Percentiles rank a stretch among this genome's conserved stretches.
These are phyloP conservation scores for Aspergillus bombycis DNA, from an alignment of 2,329 filamentous ascomycete species.

Conservation along the genomic window DNA sequence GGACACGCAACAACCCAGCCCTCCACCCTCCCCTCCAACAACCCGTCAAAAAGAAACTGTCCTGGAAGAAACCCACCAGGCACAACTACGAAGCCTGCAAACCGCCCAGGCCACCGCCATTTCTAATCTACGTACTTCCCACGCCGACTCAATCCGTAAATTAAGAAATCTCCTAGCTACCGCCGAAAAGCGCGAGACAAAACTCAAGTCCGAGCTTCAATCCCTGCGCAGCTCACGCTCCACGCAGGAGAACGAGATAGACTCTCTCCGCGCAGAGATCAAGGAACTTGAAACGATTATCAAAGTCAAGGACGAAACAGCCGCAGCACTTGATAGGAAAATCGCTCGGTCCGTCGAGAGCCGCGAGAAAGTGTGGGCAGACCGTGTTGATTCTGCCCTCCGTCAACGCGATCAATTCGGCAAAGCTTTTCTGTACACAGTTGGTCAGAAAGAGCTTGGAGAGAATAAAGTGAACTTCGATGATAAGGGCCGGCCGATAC, in stretches of 20 bases:
- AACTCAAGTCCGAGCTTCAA: slow-evolving; percentile 37
- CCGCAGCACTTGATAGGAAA: slow-evolving; percentile 42
- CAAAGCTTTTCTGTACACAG: slow-evolving; percentile 43
- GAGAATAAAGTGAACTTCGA: slow-evolving; percentile 28
- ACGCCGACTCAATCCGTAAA: slow-evolving; percentile 41
- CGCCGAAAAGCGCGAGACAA: slow-evolving; percentile 39
- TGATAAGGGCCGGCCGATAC: slow-evolving; percentile 28
- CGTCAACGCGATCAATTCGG: slow-evolving; percentile 46
- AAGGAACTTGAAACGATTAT: slow-evolving; percentile 38
- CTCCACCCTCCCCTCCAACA: slow-evolving; percentile 32
- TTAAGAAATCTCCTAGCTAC: slow-evolving; percentile 37
- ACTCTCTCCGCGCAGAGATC: slow-evolving; percentile 36
- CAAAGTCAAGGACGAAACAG: slow-evolving; percentile 44
- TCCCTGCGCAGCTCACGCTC: slow-evolving; percentile 28
- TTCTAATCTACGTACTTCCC: slow-evolving; percentile 40
- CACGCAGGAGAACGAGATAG: slow-evolving; percentile 29
- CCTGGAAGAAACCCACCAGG: slow-evolving; percentile 37
- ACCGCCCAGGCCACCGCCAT: slow-evolving; percentile 41
- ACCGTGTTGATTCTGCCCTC: slow-evolving; percentile 43
- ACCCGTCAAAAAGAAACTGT: slow-evolving; percentile 22
- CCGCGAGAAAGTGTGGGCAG: slow-evolving; percentile 48
- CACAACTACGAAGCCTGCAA: slow-evolving; percentile 40
- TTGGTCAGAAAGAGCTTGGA: slow-evolving; percentile 47
- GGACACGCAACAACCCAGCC: slow-evolving; percentile 33
- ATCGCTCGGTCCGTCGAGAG: slow-evolving; percentile 46